Percentiles rank a stretch among this genome's conserved stretches.
These are phyloP conservation scores for Zygosaccharomyces pseudobailii DNA, from an alignment of 1,139 yeast genomes.

Conservation along the genomic window DNA sequence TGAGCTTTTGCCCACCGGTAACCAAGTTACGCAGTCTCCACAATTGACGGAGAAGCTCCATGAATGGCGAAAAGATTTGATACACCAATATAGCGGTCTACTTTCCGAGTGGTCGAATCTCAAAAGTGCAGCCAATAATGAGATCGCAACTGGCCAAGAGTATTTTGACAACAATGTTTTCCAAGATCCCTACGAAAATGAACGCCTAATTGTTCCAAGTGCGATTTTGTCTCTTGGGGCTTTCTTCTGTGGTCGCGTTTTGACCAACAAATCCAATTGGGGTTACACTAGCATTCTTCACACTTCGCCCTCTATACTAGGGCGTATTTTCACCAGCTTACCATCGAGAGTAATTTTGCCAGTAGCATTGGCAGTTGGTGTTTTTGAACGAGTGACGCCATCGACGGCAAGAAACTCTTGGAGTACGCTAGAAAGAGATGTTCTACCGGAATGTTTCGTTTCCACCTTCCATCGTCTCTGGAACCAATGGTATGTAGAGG, in stretches of 20 bases:
- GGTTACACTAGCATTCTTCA: constrained; percentile 11
- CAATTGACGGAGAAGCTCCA: constrained; percentile 18
- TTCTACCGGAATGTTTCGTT: constrained; percentile 19
- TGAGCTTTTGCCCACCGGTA: constrained; percentile 22
- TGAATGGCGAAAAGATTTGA: constrained; percentile 13
- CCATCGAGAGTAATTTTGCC: constrained; percentile 29
- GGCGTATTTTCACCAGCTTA: constrained; percentile 20
- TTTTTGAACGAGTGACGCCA: constrained; percentile 23
- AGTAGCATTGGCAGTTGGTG: constrained; percentile 18
- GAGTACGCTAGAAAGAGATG: constrained; percentile 16
- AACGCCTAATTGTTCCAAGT: constrained; percentile 23
- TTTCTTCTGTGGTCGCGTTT: constrained; percentile 25
- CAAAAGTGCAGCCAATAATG: constrained; percentile 17
- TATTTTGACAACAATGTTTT: constrained; percentile 22
- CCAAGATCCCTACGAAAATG: constrained; percentile 19
- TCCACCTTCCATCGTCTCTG: constrained; percentile 14
- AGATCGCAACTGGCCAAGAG: constrained; percentile 13
- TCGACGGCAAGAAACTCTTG: constrained; percentile 20
- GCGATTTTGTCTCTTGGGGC: constrained; percentile 24
- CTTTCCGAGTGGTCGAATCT: constrained; percentile 16
- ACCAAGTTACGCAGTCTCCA: constrained; percentile 21
- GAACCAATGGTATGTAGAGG: constrained; percentile 14
- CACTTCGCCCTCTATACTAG: constrained; percentile 12
- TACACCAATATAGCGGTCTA: constrained; percentile 10
- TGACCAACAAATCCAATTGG: constrained; percentile 25